Base-by-base conservation (phyloP, 2,329 filamentous ascomycete species). In the Colletotrichum tropicicola region DNA sequence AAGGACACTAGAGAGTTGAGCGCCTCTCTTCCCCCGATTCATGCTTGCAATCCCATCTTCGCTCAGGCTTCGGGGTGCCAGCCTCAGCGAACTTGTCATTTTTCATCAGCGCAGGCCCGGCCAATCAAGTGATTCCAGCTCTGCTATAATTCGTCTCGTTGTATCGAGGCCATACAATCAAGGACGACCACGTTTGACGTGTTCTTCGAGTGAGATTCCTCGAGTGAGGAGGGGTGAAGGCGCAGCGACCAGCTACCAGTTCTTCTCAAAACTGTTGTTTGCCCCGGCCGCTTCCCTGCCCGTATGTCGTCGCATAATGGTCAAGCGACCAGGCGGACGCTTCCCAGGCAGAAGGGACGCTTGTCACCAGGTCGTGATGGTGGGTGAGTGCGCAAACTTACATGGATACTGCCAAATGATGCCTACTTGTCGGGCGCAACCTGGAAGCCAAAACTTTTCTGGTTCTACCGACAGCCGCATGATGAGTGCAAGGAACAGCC, bases 21-120 rank as follows among this genome's bases (percentile, higher is more conserved):
- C n/a, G n/a, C n/a, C n/a, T n/a, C n/a, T n/a, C n/a, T n/a, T n/a
- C 15, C 21, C 48, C 49, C 56, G 61, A 61, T 48, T 65, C 61
- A 60, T 54, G 56, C 23, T 7, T 15, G 17, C 41, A 12, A 58
- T 32, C 27, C 19, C 41, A 37, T 45, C 17, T 13, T 21, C 48
- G 30, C 56, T 35, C 32, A 35, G 12, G 13, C 32, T 35, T 35
- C 32, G n/a, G n/a, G n/a, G n/a, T n/a, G n/a, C n/a, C n/a, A n/a
- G n/a, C n/a, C n/a, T n/a, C n/a, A n/a, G n/a, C n/a, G n/a, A n/a
- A n/a, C n/a, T n/a, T n/a, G n/a, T n/a, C n/a, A n/a, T n/a, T n/a
- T n/a, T n/a, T n/a, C n/a, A n/a, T n/a, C n/a, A n/a, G n/a, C n/a
- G n/a, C n/a, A n/a, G n/a, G n/a, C n/a, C n/a, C n/a, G n/a, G n/a